Conservation (phyloP, 139 green algal genomes). For the Tetradesmus lagerheimii region DNA sequence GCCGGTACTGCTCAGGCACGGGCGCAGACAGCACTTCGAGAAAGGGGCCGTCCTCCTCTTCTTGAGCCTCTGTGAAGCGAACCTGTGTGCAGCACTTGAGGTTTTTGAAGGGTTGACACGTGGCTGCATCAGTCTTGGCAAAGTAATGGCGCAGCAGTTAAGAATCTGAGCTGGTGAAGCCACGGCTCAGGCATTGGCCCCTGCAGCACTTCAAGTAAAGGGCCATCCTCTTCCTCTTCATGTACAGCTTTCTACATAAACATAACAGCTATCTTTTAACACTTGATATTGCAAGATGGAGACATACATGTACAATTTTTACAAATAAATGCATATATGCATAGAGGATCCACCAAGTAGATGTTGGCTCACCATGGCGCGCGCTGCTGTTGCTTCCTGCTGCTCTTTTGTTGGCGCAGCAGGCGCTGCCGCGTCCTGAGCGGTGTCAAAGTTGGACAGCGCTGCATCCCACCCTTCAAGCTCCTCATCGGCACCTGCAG, state of each 20-base stretch:
- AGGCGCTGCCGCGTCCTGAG: constrained; percentile 10
- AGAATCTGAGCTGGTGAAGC: neutral
- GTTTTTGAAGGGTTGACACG: too few species aligned
- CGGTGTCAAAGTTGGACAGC: constrained; percentile 28
- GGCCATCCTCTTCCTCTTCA: too few species aligned
- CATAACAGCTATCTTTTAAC: too few species aligned
- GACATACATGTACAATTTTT: too few species aligned
- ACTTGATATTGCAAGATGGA: too few species aligned
- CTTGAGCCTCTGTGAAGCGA: neutral
- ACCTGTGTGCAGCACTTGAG: neutral
- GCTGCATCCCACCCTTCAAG: neutral
- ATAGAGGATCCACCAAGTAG: too few species aligned
- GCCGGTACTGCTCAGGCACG: neutral
- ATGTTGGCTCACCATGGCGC: constrained; percentile 6
- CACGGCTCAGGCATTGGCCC: neutral
- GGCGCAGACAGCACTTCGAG: neutral
- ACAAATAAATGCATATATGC: too few species aligned
- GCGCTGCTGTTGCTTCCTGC: neutral
- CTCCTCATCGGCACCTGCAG: neutral
- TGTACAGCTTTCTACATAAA: too few species aligned
- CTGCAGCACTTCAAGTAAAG: neutral
- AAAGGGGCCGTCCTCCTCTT: neutral
- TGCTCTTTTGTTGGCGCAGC: constrained; percentile 29
- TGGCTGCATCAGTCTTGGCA: too few species aligned
- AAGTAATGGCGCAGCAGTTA: too few species aligned